Base-by-base conservation (phyloP, 164 flowering plant species). In the Annona squamosa region DNA sequence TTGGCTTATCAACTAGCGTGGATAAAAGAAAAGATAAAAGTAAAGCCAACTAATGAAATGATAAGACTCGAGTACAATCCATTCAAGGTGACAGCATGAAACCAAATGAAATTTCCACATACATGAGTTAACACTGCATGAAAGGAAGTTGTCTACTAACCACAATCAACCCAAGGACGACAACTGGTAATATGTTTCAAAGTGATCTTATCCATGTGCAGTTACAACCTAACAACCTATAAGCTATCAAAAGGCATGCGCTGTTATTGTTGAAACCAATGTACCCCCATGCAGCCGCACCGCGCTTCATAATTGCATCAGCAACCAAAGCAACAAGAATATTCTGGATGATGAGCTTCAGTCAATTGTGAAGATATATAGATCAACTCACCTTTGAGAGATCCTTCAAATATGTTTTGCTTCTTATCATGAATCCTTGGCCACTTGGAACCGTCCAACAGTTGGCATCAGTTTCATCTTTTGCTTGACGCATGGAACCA, bases 371-470 rank as follows among this genome's bases (percentile, higher is more conserved):
- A 71, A 48, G 4, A 5, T 42, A 47, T 19, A 61, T 26, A 69
- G n/a, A 68, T 63, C 4, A 71, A n/a, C 47, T 71, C 63, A 91
- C 99, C 97, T 95, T 95, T 4, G 84, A 71, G 76, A 76, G 82
- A 72, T 95, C 99, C 75, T 85, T 87, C 69, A 95, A 78, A 81
- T 93, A 95, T 67, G 88, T 89, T 81, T 90, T 91, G 68, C 98
- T 98, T 74, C 99, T 84, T 41, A 95, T 87, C 94, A 83, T 89
- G 83, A 93, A 95, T 72, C 90, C 93, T 13, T 75, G 68, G 2
- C 99, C 97, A 79, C 85, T 80, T 1, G 97, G 98, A 76, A 85
- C 84, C 47, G 81, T 82, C 99, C 98, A 95, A 84, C 99, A 91
- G 74, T 90, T 85, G 65, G 85, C 76, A 74, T 88, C 93, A 44